Evolutionary conservation across 2,329 filamentous ascomycete genomes (phyloP), one percentile per base, ranked within the genome.

Genomic region (Botrytis deweyae): DNA sequence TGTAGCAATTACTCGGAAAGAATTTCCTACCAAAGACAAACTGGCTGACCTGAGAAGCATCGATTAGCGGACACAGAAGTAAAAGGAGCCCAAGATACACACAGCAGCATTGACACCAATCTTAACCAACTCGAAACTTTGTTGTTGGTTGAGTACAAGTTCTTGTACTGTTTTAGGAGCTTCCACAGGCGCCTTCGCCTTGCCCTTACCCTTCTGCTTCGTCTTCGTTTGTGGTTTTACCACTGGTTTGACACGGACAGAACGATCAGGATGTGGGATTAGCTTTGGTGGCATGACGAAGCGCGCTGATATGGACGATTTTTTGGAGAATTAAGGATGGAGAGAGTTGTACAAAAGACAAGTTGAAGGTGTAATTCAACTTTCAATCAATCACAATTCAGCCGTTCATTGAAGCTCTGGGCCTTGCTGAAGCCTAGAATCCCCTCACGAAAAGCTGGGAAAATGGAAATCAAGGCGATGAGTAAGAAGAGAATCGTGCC

Each of bases 91-190:
- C 10, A 65, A 12, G 4, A 59, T 44, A 72, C 76, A 61, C 49
- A 76, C 76, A 55, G 72, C 70, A 62, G 70, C 73, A 63, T 66
- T 77, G n/a, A 76, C 67, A 29, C 72, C 75, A 10, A 72, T 75
- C 49, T 72, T 76, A 8, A 74, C 72, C 22, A 77, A 49, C 42
- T 77, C 74, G 33, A 73, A 70, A 61, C 77, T 78, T 18, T 74
- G 74, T n/a, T 73, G 2, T 36, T 73, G 70, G 38, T 25, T 72
- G 33, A 77, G 55, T 22, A 46, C 38, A 42, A 68, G n/a, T 25
- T 69, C 63, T 58, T 59, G 71, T 18, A 61, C 40, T 25, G 49
- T 42, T 10, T 68, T 46, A 7, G 49, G 42, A 16, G 40, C 29
- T 29, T 72, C 36, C 20, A 40, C 58, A n/a, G 22, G 25, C 42